phyloP scores from a whole-genome alignment of 1,284 basidiomycete species.

The Serendipita sp. region DNA sequence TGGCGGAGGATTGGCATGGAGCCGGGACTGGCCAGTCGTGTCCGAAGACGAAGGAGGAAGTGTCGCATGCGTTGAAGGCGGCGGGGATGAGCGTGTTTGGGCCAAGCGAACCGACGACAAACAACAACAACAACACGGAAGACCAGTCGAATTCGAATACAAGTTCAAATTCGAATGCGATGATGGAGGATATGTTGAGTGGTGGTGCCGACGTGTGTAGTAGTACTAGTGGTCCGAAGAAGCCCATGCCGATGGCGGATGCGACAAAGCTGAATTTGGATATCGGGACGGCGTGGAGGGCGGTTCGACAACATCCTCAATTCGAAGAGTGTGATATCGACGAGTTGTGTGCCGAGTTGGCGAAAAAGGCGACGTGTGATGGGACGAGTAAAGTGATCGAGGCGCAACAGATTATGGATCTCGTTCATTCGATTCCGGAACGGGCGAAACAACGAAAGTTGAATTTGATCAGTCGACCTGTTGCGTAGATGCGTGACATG shows the following conservation, averaged over 20 bases:
- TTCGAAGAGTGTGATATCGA: constrained; percentile 68
- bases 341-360: constrained; percentile 59
- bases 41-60: constrained; percentile 44
- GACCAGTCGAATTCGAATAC: constrained; percentile 16
- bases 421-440: neutral
- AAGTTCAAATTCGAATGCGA: constrained; percentile 19
- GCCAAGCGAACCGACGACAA: constrained; percentile 25
- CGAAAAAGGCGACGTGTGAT: constrained; percentile 64
- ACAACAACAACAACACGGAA: no score
- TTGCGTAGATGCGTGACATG: neutral
- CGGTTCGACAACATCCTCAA: constrained; percentile 52
- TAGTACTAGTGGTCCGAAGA: constrained; percentile 22
- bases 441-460: neutral
- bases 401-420: neutral
- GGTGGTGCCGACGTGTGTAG: constrained; percentile 42
- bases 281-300: constrained; percentile 60
- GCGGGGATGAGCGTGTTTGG: constrained; percentile 30
- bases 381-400: constrained; percentile 36
- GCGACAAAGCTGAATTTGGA: constrained; percentile 60
- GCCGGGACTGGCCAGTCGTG: constrained; percentile 21
- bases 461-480: neutral
- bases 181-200: constrained; percentile 9
- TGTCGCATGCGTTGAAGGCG: constrained; percentile 32
- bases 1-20: constrained; percentile 11
- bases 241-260: constrained; percentile 49